phyloP scores from a whole-genome alignment of 2,329 filamentous ascomycete species.

The Apiospora hydei region DNA sequence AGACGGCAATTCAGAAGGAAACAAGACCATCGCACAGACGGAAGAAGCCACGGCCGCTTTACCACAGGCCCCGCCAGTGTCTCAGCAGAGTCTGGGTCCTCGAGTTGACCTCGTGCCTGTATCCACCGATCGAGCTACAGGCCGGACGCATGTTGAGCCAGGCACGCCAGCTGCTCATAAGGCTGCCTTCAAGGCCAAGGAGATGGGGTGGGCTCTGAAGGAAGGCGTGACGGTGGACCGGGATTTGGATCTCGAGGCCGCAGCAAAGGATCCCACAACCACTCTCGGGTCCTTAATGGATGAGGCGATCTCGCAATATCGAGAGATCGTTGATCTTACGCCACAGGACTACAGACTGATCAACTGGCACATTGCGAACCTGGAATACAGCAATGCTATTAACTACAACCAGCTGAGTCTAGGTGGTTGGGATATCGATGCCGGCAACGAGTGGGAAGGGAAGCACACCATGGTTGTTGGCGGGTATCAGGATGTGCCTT shows the following conservation, averaged over 20 bases:
- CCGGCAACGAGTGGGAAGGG: conserved; percentile 96
- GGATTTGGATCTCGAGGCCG: conserved; percentile 74
- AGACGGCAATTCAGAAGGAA: conserved; percentile 75
- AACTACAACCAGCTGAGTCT: conserved; percentile 88
- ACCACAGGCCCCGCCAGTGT: conserved; percentile 60
- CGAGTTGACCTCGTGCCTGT: conserved; percentile 67
- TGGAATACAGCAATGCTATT: conserved; percentile 96
- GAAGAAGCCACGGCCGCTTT: conserved; percentile 74
- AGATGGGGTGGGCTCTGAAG: conserved; percentile 84
- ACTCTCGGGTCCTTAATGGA: conserved; percentile 93
- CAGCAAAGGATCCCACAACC: conserved; percentile 69
- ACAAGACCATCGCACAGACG: conserved; percentile 73
- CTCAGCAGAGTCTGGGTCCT: conserved; percentile 60
- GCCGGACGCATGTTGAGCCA: conserved; percentile 74
- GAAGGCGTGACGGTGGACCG: conserved; percentile 66
- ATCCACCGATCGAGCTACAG: conserved; percentile 73
- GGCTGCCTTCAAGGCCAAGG: conserved; percentile 77
- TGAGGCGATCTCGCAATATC: conserved; percentile 88
- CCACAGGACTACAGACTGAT: conserved; percentile 88
- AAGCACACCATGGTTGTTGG: conserved; percentile 92
- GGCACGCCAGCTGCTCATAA: conserved; percentile 73
- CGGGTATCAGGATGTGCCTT: conserved; percentile 92
- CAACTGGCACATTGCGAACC: conserved; percentile 98
- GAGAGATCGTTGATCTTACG: conserved; percentile 79
- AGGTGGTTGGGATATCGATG: conserved; percentile 94